Percentiles rank a stretch among this genome's conserved stretches.
phyloP scores from a whole-genome alignment of 148 eudicot species.

The Chenopodium suecicum region DNA sequence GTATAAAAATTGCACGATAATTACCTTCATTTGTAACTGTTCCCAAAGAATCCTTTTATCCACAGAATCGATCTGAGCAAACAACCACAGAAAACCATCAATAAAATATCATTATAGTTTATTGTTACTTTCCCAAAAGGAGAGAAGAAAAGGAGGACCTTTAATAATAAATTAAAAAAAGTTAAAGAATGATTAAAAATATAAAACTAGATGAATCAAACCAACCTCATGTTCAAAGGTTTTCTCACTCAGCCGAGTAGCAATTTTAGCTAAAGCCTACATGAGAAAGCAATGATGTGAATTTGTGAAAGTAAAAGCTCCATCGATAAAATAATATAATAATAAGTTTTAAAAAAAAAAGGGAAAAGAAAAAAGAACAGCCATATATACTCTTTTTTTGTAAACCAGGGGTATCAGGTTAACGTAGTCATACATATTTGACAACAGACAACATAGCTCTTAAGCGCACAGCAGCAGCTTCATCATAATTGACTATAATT shows the following conservation, averaged over 20 bases:
- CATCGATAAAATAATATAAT: no score
- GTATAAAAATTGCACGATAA: background rate
- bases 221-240: conserved; percentile 28
- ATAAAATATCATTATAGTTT: background rate
- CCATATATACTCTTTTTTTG: background rate
- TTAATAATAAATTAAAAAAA: no score
- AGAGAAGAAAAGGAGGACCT: background rate
- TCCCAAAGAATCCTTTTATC: conserved; percentile 69
- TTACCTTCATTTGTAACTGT: conserved; percentile 60
- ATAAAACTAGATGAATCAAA: background rate
- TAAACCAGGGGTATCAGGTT: no score
- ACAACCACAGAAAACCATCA: background rate
- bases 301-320: background rate
- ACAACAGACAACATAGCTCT: no score
- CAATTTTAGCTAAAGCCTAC: conserved; percentile 26
- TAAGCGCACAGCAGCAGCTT: no score
- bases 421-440: no score
- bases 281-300: background rate
- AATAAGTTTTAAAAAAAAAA: no score
- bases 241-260: conserved; percentile 17
- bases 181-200: background rate
- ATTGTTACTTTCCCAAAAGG: background rate
- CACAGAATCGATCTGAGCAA: conserved; percentile 52
- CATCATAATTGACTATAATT: no score
- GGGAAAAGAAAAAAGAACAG: background rate